A percentile compares a stretch with the other conserved stretches of the same genome.
Evolutionary conservation across 306 rosid genomes (phyloP).

Genomic region (Benincasa hispida): DNA sequence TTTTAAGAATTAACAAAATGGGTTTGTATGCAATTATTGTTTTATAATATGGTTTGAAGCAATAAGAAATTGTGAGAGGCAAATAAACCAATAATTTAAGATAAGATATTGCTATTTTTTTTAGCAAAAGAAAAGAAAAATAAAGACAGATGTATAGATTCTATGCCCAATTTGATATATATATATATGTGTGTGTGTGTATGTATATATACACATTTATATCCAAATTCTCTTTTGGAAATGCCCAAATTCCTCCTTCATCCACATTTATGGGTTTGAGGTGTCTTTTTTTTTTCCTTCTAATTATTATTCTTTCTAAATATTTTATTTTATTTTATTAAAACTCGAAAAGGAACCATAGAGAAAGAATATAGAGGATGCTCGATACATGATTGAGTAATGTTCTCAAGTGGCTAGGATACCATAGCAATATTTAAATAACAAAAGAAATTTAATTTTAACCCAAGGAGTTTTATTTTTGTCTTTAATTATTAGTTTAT

Average conservation of each 20-base stretch:
- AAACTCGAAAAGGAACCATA: background rate
- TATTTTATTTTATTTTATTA: background rate
- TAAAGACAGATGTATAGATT: constrained; percentile 20
- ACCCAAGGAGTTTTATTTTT: too few relatives aligned
- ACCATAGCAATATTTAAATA: too few relatives aligned
- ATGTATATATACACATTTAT: too few relatives aligned
- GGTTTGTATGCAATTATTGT: background rate
- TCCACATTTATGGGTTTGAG: constrained; percentile 21
- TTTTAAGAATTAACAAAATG: background rate
- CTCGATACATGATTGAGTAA: background rate
- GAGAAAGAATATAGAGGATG: background rate
- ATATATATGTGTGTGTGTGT: constrained; percentile 3
- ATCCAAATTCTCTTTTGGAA: constrained; percentile 50
- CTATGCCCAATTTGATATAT: constrained; percentile 30
- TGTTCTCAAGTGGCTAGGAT: background rate
- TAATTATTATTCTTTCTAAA: too few relatives aligned
- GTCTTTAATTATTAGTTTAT: too few relatives aligned
- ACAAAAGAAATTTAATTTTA: too few relatives aligned
- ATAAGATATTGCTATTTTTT: background rate
- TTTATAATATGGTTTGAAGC: background rate
- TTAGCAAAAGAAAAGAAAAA: background rate
- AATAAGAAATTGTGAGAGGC: background rate
- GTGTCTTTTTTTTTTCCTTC: background rate
- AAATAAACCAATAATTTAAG: background rate
- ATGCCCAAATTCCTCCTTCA: constrained; percentile 28